Base-by-base conservation (phyloP, 495 filamentous ascomycete species). In the Elasticomyces elasticus region DNA sequence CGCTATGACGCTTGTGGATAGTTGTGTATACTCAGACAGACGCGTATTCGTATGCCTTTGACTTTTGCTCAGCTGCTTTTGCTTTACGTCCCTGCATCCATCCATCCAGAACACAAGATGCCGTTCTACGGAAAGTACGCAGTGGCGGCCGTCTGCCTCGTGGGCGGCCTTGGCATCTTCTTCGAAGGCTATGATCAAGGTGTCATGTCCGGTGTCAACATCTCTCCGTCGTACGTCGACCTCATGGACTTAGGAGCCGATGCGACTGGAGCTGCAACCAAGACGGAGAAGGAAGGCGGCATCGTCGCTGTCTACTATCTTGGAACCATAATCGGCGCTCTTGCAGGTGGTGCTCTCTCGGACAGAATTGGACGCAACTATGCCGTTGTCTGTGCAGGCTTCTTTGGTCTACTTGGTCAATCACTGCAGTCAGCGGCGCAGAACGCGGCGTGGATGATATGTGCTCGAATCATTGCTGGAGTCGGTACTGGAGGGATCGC, bases 241-340 rank as follows among this genome's bases (percentile, higher is more conserved):
- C 51, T 64, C 48, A 68, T 73, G 2, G 62, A 65, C 12, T 71
- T 72, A 22, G 71, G 71, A 5, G 42, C 22, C 25, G 41, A 23
- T n/a, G n/a, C 26, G 13, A 27, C 75, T 0, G 75, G 82, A 20
- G 70, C 82, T 30, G 27, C n/a, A 2, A 81, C 79, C 2, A 70
- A 84, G 64, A 78, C 71, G 28, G 61, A 83, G 37, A 72, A 84
- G 2, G 79, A 85, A 55, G 83, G 82, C 17, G 81, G 82, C 1
- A 86, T 85, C 37, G 78, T 85, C 6, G 70, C 79, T 0, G 76
- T 85, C 42, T 86, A 85, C 62, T 86, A 85, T 58, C 69, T 85
- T n/a, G 82, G 83, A 3, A 81, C 80, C 3, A 67, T 85, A 1
- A 69, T 78, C 31, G 81, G 81, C 13, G 78, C 74, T 49, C 35